A percentile compares a stretch with the other conserved stretches of the same genome.
Conservation (phyloP, 257 asterid species). For the Prunella vulgaris region DNA sequence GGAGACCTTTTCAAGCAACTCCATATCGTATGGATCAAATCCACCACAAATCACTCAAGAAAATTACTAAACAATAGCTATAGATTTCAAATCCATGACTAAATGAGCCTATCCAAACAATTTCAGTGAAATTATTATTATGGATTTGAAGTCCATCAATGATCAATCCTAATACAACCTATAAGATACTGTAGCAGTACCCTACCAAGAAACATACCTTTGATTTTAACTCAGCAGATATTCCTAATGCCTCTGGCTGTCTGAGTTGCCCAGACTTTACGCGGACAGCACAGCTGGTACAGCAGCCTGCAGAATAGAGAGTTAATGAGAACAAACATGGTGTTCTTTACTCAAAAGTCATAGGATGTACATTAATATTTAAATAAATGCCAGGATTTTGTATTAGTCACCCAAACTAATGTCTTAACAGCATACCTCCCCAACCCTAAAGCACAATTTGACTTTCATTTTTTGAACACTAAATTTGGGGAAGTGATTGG, state of each 20-base stretch:
- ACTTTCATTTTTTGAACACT: not conserved
- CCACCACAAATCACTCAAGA: not conserved
- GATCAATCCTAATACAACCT: not conserved
- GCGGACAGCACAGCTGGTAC: constrained; percentile 97
- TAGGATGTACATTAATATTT: not conserved
- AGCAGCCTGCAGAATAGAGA: constrained; percentile 61
- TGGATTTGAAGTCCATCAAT: not conserved
- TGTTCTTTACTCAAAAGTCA: constrained; percentile 3
- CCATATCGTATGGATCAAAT: not conserved
- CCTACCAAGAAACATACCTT: constrained; percentile 35
- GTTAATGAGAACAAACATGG: not conserved
- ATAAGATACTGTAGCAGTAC: not conserved
- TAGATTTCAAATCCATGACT: not conserved
- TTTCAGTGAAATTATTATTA: not conserved
- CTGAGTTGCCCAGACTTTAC: constrained; percentile 83
- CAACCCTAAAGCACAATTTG: not conserved
- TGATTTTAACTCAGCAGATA: constrained; percentile 77
- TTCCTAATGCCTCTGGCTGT: constrained; percentile 96
- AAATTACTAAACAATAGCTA: not conserved
- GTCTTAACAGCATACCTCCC: not conserved
- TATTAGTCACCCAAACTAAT: not conserved
- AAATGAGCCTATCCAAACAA: not conserved
- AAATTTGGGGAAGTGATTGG: not conserved
- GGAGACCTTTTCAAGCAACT: not conserved
- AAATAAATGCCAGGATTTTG: not conserved